These are phyloP conservation scores for Xerocomus amazonicus DNA, from an alignment of 1,284 basidiomycete genomes.

Conservation along the genomic window DNA sequence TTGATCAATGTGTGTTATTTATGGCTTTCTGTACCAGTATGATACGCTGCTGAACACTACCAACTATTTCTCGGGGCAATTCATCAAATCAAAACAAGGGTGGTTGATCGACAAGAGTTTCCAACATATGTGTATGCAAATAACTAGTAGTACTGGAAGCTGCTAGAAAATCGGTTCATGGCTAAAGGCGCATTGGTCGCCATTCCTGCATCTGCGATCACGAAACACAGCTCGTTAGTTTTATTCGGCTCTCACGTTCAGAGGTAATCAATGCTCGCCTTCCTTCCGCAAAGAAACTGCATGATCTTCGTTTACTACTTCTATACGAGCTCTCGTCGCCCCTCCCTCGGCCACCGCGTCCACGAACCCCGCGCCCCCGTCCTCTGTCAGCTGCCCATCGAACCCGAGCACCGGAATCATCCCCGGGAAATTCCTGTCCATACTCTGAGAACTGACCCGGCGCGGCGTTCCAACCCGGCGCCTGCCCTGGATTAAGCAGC, in stretches of 20 bases:
- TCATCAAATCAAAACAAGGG: not conserved
- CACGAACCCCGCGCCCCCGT: constrained; percentile 34
- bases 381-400: constrained; percentile 42
- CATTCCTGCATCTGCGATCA: constrained; percentile 75
- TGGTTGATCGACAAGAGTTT: not conserved
- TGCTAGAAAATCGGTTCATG: constrained; percentile 49
- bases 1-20: constrained; percentile 35
- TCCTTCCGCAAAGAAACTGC: constrained; percentile 84
- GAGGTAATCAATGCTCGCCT: constrained; percentile 67
- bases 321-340: constrained; percentile 53
- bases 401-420: constrained; percentile 39
- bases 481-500: constrained; percentile 27
- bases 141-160: not conserved
- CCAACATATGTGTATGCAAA: not conserved
- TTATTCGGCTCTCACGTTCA: constrained; percentile 35
- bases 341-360: constrained; percentile 45
- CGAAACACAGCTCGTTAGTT: constrained; percentile 45
- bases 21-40: constrained; percentile 37
- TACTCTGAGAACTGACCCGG: constrained; percentile 35
- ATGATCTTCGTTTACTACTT: constrained; percentile 78
- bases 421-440: constrained; percentile 27
- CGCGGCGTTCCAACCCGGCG: constrained; percentile 25
- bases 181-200: constrained; percentile 78
- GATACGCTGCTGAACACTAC: constrained; percentile 22
- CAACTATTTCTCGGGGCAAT: constrained; percentile 8